A percentile compares a stretch with the other conserved stretches of the same genome.
phyloP scores from a whole-genome alignment of 169 alveolate species.

The Cryptosporidium bovis region DNA sequence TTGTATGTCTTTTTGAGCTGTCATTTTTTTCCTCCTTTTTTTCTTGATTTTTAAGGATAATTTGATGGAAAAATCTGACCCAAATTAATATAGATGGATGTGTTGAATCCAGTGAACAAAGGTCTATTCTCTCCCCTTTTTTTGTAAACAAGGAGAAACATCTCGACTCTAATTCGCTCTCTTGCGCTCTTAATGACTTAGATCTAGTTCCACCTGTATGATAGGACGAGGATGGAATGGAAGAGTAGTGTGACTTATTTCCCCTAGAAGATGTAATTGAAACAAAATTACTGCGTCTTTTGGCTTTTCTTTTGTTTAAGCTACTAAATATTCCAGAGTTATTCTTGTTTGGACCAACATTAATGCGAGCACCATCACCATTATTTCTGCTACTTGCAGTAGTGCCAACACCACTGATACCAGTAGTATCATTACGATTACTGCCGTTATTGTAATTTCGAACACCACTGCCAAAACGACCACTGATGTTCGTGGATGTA shows the following conservation, averaged over 20 bases:
- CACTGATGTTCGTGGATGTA: too few species aligned
- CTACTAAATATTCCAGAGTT: too few species aligned
- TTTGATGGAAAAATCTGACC: constrained; percentile 65
- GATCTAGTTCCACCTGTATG: constrained; percentile 1
- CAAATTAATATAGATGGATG: constrained; percentile 37
- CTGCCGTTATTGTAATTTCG: neutral
- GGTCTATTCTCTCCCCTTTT: constrained; percentile 44
- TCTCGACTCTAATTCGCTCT: constrained; percentile 54
- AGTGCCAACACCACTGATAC: too few species aligned
- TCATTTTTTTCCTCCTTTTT: neutral
- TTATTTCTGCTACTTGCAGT: too few species aligned
- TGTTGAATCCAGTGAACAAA: constrained; percentile 60
- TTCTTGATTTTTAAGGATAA: constrained; percentile 65
- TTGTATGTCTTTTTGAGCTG: neutral
- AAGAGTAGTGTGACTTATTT: too few species aligned
- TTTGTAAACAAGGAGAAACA: constrained; percentile 32
- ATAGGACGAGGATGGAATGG: too few species aligned
- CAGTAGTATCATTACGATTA: neutral
- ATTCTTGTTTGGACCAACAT: too few species aligned
- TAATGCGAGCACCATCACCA: too few species aligned
- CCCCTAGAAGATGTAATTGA: neutral
- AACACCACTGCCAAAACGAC: neutral
- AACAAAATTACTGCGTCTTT: too few species aligned
- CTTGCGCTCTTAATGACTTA: neutral
- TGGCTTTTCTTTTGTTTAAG: too few species aligned